A percentile compares a stretch with the other conserved stretches of the same genome.
These are phyloP conservation scores for Heliocybe sulcata DNA, from an alignment of 1,284 basidiomycete genomes.

Conservation along the genomic window DNA sequence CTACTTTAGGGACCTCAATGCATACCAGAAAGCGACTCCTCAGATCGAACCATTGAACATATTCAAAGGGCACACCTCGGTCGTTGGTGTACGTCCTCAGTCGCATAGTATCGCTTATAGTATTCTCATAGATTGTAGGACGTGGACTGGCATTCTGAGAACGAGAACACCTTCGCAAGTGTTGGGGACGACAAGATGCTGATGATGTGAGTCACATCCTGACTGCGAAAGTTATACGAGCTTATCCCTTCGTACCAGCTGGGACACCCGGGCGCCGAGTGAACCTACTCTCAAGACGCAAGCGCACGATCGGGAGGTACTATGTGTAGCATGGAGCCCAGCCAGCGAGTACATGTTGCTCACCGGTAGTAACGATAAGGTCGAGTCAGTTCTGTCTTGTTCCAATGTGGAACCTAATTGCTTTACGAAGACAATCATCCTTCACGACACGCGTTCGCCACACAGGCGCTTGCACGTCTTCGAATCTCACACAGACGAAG, in stretches of 20 bases:
- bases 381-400: conserved; percentile 18
- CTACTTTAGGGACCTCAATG: conserved; percentile 79
- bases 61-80: conserved; percentile 84
- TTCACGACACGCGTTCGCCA: conserved; percentile 87
- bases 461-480: conserved; percentile 86
- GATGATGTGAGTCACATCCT: conserved; percentile 62
- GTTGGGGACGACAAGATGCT: conserved; percentile 97
- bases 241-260: conserved; percentile 40
- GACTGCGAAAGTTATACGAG: conserved; percentile 7
- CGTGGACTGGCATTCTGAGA: conserved; percentile 89
- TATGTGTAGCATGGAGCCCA: conserved; percentile 88
- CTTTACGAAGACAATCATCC: conserved; percentile 65
- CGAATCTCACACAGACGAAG: conserved; percentile 91
- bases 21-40: conserved; percentile 77
- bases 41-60: conserved; percentile 77
- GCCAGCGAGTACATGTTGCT: conserved; percentile 79
- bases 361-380: conserved; percentile 94
- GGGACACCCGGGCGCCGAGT: conserved; percentile 80
- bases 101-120: background rate
- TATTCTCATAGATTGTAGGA: conserved; percentile 48
- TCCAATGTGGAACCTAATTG: conserved; percentile 8
- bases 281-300: conserved; percentile 72
- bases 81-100: conserved; percentile 70
- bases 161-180: conserved; percentile 87
- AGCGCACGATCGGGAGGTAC: conserved; percentile 89